phyloP scores from a whole-genome alignment of 2,329 filamentous ascomycete species.

The Talaromyces amestolkiae region DNA sequence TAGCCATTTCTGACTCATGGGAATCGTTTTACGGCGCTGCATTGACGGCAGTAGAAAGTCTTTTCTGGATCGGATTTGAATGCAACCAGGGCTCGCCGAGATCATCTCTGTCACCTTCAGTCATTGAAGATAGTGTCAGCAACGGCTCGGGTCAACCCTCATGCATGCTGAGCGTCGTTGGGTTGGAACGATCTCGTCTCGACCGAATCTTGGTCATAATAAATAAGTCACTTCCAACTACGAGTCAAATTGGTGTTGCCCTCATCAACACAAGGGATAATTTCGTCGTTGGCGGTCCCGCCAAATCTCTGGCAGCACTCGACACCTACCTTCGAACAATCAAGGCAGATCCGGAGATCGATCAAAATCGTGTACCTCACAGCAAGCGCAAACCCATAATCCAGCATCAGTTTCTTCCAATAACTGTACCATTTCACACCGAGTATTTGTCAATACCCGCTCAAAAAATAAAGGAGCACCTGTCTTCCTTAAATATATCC shows the following conservation, averaged over 20 bases:
- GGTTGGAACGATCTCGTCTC: neutral
- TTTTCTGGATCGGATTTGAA: conserved; percentile 92
- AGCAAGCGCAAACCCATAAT: conserved; percentile 3
- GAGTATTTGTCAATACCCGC: neutral
- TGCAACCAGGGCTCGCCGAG: neutral
- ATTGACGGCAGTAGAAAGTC: conserved; percentile 77
- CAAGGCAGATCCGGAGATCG: conserved; percentile 59
- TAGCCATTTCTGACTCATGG: conserved; percentile 87
- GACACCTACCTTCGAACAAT: conserved; percentile 77
- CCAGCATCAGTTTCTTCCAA: conserved; percentile 1
- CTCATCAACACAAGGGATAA: conserved; percentile 96
- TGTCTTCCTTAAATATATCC: conserved; percentile 14
- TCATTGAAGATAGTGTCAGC: neutral
- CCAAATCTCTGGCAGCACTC: conserved; percentile 91
- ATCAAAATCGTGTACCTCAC: neutral
- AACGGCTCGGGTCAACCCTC: conserved; percentile 3
- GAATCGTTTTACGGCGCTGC: conserved; percentile 81
- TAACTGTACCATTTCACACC: conserved; percentile 6
- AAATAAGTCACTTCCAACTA: conserved; percentile 55
- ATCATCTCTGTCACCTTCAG: neutral
- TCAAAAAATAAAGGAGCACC: conserved; percentile 21
- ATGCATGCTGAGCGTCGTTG: conserved; percentile 14
- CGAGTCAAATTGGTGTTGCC: conserved; percentile 91
- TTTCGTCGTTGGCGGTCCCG: conserved; percentile 92
- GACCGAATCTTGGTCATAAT: neutral